Base-by-base conservation (phyloP, 352 stramenopile genomes). In the Globisporangium cylindrosporum region DNA sequence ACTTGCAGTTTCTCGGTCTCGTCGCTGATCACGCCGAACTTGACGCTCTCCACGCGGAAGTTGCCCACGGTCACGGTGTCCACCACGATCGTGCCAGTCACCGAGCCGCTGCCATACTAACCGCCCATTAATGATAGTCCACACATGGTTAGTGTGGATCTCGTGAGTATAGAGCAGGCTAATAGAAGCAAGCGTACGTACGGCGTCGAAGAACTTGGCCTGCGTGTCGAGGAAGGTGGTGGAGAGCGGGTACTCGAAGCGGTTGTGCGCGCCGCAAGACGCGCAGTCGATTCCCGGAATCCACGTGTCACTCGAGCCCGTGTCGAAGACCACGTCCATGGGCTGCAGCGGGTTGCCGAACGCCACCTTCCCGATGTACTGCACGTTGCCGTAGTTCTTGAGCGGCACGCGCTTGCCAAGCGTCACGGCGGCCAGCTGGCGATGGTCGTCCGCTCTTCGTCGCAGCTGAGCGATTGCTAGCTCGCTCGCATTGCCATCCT, bases 301-400 rank as follows among this genome's bases (percentile, higher is more conserved):
- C 86, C 86, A 94, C 57, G 86, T 91, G 73, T 94, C 86, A 41
- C 84, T 94, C 20, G 84, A 93, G 29, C 86, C 86, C 22, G 86
- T 94, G 59, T 94, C 86, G 56, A 94, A 93, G 46, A 93, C 83
- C 67, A 94, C 74, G 46, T 87, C 82, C 57, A 93, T 36, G 7
- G 73, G 54, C 69, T 94, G 86, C 56, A 73, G 78, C 15, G 86
- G 82, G 61, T 89, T 90, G 0, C 86, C 86, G 46, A 94, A 89
- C n/a, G 82, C 74, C 34, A 94, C 73, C 10, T 76, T 70, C 18
- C 86, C 86, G 8, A 93, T 85, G 67, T 94, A 94, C 73, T 94
- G 86, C 29, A 94, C 86, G 59, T 92, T 94, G 74, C 86, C 86
- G 66, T 91, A 94, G 74, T 94, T 94, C 63, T 89, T 81, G 59